Conservation (phyloP, 2,329 filamentous ascomycete species). For the Calonectria ilicicola region DNA sequence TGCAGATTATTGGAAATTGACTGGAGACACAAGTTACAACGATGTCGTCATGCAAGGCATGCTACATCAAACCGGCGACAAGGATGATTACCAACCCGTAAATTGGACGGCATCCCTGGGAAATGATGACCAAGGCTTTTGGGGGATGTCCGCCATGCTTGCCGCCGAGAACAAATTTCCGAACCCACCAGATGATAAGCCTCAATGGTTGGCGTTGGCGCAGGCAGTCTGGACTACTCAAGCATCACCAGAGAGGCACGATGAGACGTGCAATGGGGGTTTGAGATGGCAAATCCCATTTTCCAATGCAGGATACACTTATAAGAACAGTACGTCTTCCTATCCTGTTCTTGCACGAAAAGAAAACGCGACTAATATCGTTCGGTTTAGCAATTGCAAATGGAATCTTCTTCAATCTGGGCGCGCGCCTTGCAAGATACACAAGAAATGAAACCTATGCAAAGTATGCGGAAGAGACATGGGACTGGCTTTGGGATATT, state of each 20-base stretch:
- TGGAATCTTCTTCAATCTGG: constrained; percentile 73
- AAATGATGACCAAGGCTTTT: constrained; percentile 80
- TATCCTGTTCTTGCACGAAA: neutral
- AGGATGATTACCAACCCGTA: constrained; percentile 69
- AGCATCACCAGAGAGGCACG: constrained; percentile 72
- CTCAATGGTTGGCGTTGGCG: constrained; percentile 74
- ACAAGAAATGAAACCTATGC: constrained; percentile 74
- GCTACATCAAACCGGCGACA: constrained; percentile 67
- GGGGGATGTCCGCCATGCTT: constrained; percentile 75
- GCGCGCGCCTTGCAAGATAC: constrained; percentile 78
- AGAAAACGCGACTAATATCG: neutral
- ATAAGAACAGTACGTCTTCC: constrained; percentile 71
- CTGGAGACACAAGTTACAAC: constrained; percentile 74
- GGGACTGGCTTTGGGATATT: constrained; percentile 69
- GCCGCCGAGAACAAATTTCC: constrained; percentile 75
- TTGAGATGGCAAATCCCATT: constrained; percentile 83
- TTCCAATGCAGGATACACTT: constrained; percentile 80
- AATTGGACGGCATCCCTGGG: constrained; percentile 71
- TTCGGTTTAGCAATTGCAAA: constrained; percentile 64
- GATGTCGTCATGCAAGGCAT: constrained; percentile 67
- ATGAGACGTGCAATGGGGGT: constrained; percentile 73
- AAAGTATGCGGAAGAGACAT: constrained; percentile 72
- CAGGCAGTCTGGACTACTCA: constrained; percentile 77
- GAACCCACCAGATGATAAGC: constrained; percentile 64
- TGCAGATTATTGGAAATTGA: constrained; percentile 74